Evolutionary conservation across 345 rosid genomes (phyloP).

Genomic region (Eucalyptus tenuipes): DNA sequence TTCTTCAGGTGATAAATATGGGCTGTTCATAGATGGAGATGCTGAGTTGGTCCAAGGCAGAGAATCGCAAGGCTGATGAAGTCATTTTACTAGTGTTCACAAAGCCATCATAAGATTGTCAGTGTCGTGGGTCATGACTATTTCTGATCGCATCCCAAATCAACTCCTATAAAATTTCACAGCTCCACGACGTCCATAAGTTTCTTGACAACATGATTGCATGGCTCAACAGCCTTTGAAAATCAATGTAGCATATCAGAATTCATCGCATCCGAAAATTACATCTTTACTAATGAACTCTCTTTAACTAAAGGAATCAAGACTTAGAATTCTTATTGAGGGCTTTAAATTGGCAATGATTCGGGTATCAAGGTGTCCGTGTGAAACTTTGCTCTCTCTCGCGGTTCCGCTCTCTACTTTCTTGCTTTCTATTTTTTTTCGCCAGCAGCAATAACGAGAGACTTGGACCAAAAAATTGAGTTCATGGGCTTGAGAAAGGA

Average conservation of each 20-base stretch:
- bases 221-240: neutral
- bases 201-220: neutral
- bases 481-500: neutral
- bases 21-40: neutral
- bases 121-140: no score
- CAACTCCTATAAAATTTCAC: no score
- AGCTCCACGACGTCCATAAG: rapidly evolving
- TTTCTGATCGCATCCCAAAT: neutral
- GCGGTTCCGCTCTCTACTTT: neutral
- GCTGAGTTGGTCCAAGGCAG: neutral
- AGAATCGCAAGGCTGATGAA: neutral
- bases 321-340: neutral
- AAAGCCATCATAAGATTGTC: neutral
- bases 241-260: neutral
- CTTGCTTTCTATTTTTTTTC: neutral
- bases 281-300: neutral
- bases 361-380: no score
- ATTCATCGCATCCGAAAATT: neutral
- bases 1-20: neutral
- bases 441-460: neutral
- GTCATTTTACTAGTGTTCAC: neutral
- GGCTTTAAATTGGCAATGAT: neutral
- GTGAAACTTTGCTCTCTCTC: neutral
- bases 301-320: neutral
- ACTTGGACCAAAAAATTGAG: neutral